Base-by-base conservation (phyloP, 257 asterid genomes). In the Leonotis leonurus region DNA sequence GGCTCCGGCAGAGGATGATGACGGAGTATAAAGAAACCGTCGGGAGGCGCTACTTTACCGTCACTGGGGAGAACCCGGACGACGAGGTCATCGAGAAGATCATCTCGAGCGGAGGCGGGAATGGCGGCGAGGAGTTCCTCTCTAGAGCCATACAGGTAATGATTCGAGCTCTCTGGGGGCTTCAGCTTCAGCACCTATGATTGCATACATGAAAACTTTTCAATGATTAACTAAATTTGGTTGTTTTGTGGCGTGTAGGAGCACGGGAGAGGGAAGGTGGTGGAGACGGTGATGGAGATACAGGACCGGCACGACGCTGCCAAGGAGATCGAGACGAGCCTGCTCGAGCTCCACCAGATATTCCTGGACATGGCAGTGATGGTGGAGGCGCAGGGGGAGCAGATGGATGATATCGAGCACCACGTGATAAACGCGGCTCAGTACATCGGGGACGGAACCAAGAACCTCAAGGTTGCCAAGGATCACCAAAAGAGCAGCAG, bases 371-470 rank as follows among this genome's bases (percentile, higher is more conserved):
- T 57, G 63, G 63, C 50, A 35, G 98, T 92, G 74, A 88, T 92
- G 93, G 95, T 92, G 69, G 95, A 92, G 70, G 85, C 88, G 6
- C 98, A 88, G 43, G 98, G 97, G 5, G 97, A 88, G 82, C 77
- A 86, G 24, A 80, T 92, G 95, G 95, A 92, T 30, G 93, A 88
- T 49, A 91, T 91, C 26, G 94, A 88, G 57, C 95, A 86, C 53
- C 95, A 91, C 21, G 98, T 91, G 24, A 67, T 82, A 71, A 91
- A 74, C 56, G 96, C 95, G 1, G 79, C 85, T 0, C 88, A 84
- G 8, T 91, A 84, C 30, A 88, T 83, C 1, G 45, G 22, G 1
- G 95, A 84, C 32, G 98, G 98, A 7, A 49, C 85, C 6, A 92
- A 88, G 60, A 80, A 78, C 40, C 95, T 88, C 36, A 84, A 86